Evolutionary conservation across 176 grass and related monocot species (phyloP), one percentile per base, ranked within the genome.

Genomic region (Thinopyrum elongatum): DNA sequence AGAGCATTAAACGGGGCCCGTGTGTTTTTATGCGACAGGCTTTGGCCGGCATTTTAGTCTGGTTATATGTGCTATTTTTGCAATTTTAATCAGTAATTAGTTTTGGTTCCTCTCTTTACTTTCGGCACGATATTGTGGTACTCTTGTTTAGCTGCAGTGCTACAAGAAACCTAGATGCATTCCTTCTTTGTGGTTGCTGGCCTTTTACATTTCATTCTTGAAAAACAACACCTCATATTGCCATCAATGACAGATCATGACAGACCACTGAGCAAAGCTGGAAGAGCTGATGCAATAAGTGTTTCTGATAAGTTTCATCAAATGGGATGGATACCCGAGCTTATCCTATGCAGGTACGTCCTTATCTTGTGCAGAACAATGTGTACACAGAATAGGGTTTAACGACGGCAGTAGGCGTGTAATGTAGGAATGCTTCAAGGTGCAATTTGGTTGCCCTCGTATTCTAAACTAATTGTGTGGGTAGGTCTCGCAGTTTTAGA

Each of bases 281-380:
- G 96, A 36, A 85, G 79, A 84, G 78, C 70, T 53, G 93, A 92
- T 81, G 96, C 93, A 88, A 92, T 98, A 34, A 95, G 81, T 26
- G 42, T 95, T 65, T 89, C 93, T 78, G 83, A 70, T 77, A 98
- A 98, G 61, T 94, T 95, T 62, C 91, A 88, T 70, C 88, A 98
- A 21, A 89, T 94, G 86, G 93, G 93, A 41, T 98, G 96, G 96
- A 91, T 92, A 90, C 93, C 96, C 1, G 93, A 98, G 79, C 90
- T 95, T 71, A 88, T 98, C 74, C 84, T 98, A 60, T 95, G 88
- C 76, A 98, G 96, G 96, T 98, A 71, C 49, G 38, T 10, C 38
- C 23, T 28, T 78, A 49, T 10, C 57, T 77, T 89, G 22, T 78
- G 12, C n/a, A 71, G 26, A 11, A 61, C 8, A 59, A 63, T 74